Base-by-base conservation (phyloP, 768 basidiomycete species). In the Tremella yokohamensis region DNA sequence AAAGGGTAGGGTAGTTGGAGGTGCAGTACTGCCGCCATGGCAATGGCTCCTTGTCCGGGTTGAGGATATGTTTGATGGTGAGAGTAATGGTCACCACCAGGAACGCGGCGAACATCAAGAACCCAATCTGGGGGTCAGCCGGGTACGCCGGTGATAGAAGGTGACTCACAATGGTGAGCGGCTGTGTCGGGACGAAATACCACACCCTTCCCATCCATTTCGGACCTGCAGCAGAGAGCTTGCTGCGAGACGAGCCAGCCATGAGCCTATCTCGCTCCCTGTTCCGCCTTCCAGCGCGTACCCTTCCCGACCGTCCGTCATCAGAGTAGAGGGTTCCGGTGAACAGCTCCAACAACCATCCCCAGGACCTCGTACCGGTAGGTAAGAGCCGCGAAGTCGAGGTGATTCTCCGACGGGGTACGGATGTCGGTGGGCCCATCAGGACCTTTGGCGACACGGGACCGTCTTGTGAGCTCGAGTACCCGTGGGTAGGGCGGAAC, bases 21-120 rank as follows among this genome's bases (percentile, higher is more conserved):
- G 72, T 84, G 78, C 94, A 98, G 74, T 94, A 96, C 19, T 87
- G 85, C 66, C 91, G 84, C 92, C 92, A 98, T 47, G 92, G 92
- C 7, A 96, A 79, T 19, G 91, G 87, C 52, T 88, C 86, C 76
- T 96, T 97, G 82, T 98, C 94, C 57, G 92, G 93, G 74, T 96
- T 93, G 72, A 97, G 83, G 61, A 93, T 83, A 77, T 96, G 88
- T 71, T 91, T 91, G 77, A 97, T 82, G 55, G 89, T 80, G 59
- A 92, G 83, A 26, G 92, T 93, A 67, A 93, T 81, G 60, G 85
- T 84, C 59, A 89, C 84, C 53, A 88, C 88, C 74, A 96, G 86
- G 62, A 85, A 79, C 52, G 86, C 85, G 68, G 94, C 82, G 54
- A 91, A 79, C 60, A 92, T 81, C 66, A 89, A 80, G 25, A 86